Evolutionary conservation across 75 land plant species (phyloP).

Genomic region (Adiantum capillusveneris): DNA sequence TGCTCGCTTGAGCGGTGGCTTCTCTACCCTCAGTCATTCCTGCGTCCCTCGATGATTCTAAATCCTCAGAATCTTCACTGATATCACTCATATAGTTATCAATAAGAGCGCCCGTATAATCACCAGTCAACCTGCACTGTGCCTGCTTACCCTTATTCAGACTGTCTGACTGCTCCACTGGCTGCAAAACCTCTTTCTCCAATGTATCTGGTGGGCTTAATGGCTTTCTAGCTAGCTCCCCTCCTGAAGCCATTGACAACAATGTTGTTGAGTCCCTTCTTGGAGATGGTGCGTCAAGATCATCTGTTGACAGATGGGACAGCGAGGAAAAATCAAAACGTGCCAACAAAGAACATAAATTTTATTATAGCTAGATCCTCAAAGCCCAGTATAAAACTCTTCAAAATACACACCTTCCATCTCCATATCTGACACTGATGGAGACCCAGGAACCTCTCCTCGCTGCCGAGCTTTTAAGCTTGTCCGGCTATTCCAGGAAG

Average conservation of each 20-base stretch:
- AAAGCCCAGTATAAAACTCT: neutral
- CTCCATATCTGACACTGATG: conserved; percentile 56
- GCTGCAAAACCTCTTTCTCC: neutral
- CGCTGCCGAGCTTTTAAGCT: neutral
- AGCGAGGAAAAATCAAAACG: neutral
- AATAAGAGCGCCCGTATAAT: neutral
- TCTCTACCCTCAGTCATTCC: too few relatives aligned
- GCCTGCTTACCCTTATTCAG: neutral
- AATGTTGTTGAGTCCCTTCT: neutral
- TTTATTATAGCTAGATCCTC: neutral
- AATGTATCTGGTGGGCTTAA: neutral
- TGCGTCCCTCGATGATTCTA: too few relatives aligned
- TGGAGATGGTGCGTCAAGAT: neutral
- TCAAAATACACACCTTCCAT: conserved; percentile 54
- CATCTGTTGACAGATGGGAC: neutral
- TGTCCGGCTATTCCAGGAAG: neutral
- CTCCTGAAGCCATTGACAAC: neutral
- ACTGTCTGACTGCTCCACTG: too few relatives aligned
- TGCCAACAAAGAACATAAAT: neutral
- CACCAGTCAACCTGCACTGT: neutral
- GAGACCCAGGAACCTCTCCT: conserved; percentile 11
- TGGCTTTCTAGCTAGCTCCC: neutral
- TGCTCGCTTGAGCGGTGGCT: too few relatives aligned
- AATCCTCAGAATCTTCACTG: too few relatives aligned
- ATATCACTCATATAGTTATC: too few relatives aligned